Evolutionary conservation across 345 rosid genomes (phyloP), one percentile per base, ranked within the genome.

Genomic region (Alliaria petiolata): DNA sequence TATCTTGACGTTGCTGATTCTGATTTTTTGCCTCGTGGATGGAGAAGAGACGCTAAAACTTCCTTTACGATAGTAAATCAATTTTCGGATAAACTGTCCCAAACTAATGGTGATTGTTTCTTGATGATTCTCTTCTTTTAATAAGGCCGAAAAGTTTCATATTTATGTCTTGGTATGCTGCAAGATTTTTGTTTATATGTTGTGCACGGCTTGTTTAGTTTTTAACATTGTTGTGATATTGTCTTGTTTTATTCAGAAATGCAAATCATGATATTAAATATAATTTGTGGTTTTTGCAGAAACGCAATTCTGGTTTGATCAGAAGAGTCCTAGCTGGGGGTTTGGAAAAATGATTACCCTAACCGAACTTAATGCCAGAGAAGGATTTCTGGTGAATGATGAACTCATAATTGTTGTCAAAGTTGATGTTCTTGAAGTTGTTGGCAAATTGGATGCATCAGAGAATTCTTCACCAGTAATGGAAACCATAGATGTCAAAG

Each of bases 31-130:
- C 86, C 91, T 1, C 69, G 79, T 68, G 91, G 89, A 58, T 91
- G 95, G 97, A 87, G 84, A 77, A 81, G 87, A 85, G 82, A 80
- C 42, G 82, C 86, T 1, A 88, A 80, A 58, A 87, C 82, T 59
- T 76, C 83, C 69, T 65, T 91, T 75, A 81, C 86, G 14, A 78
- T 91, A 42, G 81, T 89, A 33, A 89, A 89, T 72, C 89, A 87
- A 79, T n/a, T 70, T 22, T 81, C 75, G 61, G 62, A 67, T 35
- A 81, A 81, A 71, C 81, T 57, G 46, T 79, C 95, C 13, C 62
- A 11, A 26, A 0, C 0, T 6, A 2, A 7, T 40, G 65, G 50
- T 40, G 14, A 10, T 11, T 11, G 4, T 36, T 36, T 9, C 40
- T 36, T 36, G 38, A 8, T 36, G 40, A 8, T 9, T 10, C 34